These are phyloP conservation scores for Dunaliella primolecta DNA, from an alignment of 139 green algal genomes.

Conservation along the genomic window DNA sequence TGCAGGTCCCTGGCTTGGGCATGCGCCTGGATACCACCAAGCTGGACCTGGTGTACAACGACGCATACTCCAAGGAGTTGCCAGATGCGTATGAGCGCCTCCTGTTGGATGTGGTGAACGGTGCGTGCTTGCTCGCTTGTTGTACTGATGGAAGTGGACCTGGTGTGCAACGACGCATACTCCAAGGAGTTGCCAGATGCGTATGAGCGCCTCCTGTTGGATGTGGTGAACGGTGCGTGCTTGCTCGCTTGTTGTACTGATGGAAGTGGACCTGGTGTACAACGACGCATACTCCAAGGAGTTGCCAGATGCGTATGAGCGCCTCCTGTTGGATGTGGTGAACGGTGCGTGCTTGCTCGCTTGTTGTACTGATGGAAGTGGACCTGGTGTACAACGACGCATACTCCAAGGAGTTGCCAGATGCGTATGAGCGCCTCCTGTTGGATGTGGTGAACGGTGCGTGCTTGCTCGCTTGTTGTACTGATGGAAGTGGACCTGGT, in stretches of 20 bases:
- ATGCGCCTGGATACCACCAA: slow-evolving; percentile 84
- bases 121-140: too few relatives aligned
- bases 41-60: slow-evolving; percentile 93
- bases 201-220: slow-evolving; percentile 97
- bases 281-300: slow-evolving; percentile 52
- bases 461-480: too few relatives aligned
- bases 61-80: slow-evolving; percentile 55
- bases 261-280: slow-evolving; percentile 98
- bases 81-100: slow-evolving; percentile 97
- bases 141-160: too few relatives aligned
- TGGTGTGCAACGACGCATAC: slow-evolving; percentile 78
- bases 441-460: slow-evolving; percentile 94
- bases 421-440: slow-evolving; percentile 97
- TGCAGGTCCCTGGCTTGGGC: slow-evolving; percentile 88
- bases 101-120: slow-evolving; percentile 97
- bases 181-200: slow-evolving; percentile 81
- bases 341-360: slow-evolving; percentile 82
- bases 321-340: slow-evolving; percentile 96
- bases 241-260: too few relatives aligned
- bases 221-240: slow-evolving; percentile 89
- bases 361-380: too few relatives aligned
- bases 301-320: slow-evolving; percentile 94
- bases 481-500: too few relatives aligned
- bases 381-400: slow-evolving; percentile 87
- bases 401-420: slow-evolving; percentile 69